phyloP scores from a whole-genome alignment of 345 rosid species.

The Triadica sebifera region DNA sequence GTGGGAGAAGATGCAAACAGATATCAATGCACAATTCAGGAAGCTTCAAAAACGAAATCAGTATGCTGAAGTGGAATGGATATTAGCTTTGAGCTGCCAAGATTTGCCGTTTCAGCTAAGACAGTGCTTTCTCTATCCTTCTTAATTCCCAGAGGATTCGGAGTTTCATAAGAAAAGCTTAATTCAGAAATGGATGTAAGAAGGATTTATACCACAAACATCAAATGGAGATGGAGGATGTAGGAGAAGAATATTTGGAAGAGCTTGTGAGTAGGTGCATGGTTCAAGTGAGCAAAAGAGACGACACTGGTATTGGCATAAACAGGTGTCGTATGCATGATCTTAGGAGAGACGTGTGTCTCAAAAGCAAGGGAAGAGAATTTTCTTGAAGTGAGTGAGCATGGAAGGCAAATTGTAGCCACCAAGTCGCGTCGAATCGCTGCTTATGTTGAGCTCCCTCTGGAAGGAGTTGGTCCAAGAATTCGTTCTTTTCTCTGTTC shows the following conservation, averaged over 20 bases:
- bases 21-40: background rate
- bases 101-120: conserved; percentile 4
- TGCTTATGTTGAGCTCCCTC: too few species aligned
- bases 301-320: background rate
- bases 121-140: conserved; percentile 14
- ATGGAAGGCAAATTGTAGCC: too few species aligned
- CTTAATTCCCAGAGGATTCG: conserved; percentile 3
- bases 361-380: conserved; percentile 12
- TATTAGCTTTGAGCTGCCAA: background rate
- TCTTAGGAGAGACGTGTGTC: conserved; percentile 5
- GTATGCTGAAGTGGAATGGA: background rate
- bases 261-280: conserved; percentile 15
- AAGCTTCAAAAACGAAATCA: background rate
- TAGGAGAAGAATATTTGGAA: conserved; percentile 8
- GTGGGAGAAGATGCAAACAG: background rate
- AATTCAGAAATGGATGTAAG: conserved; percentile 13
- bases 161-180: background rate
- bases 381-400: too few species aligned
- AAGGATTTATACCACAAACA: conserved; percentile 12
- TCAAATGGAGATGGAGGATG: conserved; percentile 1
- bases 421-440: background rate
- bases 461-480: too few species aligned
- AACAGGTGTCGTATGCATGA: conserved; percentile 2
- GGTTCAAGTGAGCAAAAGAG: conserved; percentile 4
- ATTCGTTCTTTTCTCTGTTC: conserved; percentile 2